A percentile compares a stretch with the other conserved stretches of the same genome.
Evolutionary conservation across 768 basidiomycete species (phyloP).

Genomic region (Podaxis sp.): DNA sequence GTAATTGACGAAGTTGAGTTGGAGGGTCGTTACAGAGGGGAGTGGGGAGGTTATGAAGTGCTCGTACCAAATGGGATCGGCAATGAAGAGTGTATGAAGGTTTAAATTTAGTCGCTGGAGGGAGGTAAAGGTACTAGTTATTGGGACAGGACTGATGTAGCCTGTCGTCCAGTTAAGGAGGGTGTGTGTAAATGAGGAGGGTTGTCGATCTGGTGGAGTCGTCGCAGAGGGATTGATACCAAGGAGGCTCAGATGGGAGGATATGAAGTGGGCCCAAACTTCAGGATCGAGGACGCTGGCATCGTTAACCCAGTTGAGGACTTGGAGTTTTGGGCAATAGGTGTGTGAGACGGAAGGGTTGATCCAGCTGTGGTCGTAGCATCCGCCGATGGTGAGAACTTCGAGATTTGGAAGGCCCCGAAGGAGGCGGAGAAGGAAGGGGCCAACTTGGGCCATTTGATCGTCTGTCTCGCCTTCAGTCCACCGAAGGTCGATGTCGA

Average conservation of each 20-base stretch:
- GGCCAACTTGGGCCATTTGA: background rate
- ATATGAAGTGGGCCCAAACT: constrained; percentile 19
- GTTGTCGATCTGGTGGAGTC: background rate
- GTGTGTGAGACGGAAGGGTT: background rate
- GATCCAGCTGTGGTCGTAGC: constrained; percentile 13
- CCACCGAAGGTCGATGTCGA: constrained; percentile 18
- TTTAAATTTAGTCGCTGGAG: constrained; percentile 1
- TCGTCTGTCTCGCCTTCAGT: constrained; percentile 17
- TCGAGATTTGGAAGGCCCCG: constrained; percentile 21
- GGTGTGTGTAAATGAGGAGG: background rate
- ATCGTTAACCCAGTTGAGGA: constrained; percentile 19
- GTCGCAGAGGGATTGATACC: constrained; percentile 16
- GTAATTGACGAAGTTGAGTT: constrained; percentile 12
- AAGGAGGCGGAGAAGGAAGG: constrained; percentile 18
- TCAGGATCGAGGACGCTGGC: background rate
- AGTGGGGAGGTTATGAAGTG: constrained; percentile 5
- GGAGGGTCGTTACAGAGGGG: constrained; percentile 14
- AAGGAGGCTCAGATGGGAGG: constrained; percentile 17
- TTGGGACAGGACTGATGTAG: background rate
- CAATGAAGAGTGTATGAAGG: background rate
- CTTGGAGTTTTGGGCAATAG: constrained; percentile 17
- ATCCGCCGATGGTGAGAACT: constrained; percentile 20
- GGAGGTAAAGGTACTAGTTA: background rate
- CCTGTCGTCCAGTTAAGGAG: background rate
- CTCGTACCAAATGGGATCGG: background rate